phyloP scores from a whole-genome alignment of 2,329 filamentous ascomycete genomes.

The Stagonosporopsis chrysanthemi region DNA sequence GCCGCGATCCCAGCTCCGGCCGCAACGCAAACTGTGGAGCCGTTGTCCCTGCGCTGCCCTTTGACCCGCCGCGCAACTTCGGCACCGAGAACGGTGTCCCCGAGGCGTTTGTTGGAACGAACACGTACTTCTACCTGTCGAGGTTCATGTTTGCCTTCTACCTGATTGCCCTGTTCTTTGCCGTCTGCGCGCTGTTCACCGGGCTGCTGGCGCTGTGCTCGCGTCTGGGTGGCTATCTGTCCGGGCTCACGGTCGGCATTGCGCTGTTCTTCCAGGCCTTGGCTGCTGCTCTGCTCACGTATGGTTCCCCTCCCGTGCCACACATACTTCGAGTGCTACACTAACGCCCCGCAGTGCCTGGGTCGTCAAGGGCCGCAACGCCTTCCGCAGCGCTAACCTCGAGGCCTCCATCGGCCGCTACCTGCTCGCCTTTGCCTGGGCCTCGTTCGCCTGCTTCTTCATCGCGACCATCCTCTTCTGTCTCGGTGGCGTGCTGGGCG shows the following conservation, averaged over 20 bases:
- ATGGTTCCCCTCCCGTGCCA: constrained; percentile 46
- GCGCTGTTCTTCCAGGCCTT: constrained; percentile 75
- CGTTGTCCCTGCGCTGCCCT: constrained; percentile 69
- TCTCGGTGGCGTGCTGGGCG: constrained; percentile 62
- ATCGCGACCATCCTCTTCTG: constrained; percentile 73
- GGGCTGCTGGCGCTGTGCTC: constrained; percentile 75
- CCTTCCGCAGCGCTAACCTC: constrained; percentile 65
- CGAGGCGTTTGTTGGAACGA: constrained; percentile 60
- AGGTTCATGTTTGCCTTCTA: constrained; percentile 94
- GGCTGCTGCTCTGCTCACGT: constrained; percentile 78
- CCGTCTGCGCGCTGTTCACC: constrained; percentile 70
- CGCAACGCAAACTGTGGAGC: constrained; percentile 68
- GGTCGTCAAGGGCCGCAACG: constrained; percentile 74
- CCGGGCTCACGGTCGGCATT: constrained; percentile 63
- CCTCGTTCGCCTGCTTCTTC: constrained; percentile 70
- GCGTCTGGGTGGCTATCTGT: constrained; percentile 73
- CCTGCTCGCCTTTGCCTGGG: constrained; percentile 81
- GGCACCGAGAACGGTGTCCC: constrained; percentile 63
- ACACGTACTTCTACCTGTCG: constrained; percentile 82
- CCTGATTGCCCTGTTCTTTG: constrained; percentile 84
- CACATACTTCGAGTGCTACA: neutral
- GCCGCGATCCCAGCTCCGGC: constrained; percentile 58
- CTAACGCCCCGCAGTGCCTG: constrained; percentile 58
- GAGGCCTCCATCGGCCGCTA: constrained; percentile 69
- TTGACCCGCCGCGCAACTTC: constrained; percentile 70